Evolutionary conservation across 495 filamentous ascomycete genomes (phyloP).

Genomic region (Talaromyces thailandensis): DNA sequence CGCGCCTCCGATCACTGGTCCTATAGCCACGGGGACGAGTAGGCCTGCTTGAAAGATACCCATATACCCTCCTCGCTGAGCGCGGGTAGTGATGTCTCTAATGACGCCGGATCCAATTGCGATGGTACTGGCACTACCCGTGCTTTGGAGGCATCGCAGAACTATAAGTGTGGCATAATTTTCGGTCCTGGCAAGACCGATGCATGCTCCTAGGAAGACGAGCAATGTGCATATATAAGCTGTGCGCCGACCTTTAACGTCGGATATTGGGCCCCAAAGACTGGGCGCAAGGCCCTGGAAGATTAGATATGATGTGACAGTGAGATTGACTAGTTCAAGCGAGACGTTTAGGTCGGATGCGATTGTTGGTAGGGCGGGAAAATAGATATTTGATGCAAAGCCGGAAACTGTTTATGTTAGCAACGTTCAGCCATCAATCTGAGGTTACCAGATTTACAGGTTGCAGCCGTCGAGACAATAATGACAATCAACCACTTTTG

Average conservation of each 20-base stretch:
- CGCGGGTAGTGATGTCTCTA: conserved; percentile 43
- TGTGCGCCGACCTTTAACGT: conserved; percentile 37
- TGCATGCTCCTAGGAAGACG: conserved; percentile 37
- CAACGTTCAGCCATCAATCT: conserved; percentile 5
- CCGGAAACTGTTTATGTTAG: conserved; percentile 30
- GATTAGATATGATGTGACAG: conserved; percentile 43
- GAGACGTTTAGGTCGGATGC: conserved; percentile 33
- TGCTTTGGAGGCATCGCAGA: conserved; percentile 40
- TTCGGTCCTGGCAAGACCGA: conserved; percentile 36
- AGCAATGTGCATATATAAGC: conserved; percentile 37
- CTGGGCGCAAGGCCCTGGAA: conserved; percentile 43
- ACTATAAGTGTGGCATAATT: conserved; percentile 38
- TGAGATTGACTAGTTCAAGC: conserved; percentile 36
- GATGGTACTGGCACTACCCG: conserved; percentile 43
- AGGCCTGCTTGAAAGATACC: conserved; percentile 43
- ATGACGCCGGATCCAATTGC: conserved; percentile 49
- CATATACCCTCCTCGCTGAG: conserved; percentile 46
- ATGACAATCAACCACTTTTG: conserved; percentile 39
- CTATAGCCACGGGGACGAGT: conserved; percentile 38
- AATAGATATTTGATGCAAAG: conserved; percentile 48
- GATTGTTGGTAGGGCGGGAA: conserved; percentile 39
- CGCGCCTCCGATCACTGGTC: conserved; percentile 47
- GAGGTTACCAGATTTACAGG: conserved; percentile 20
- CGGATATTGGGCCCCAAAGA: conserved; percentile 42
- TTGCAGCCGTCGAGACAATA: conserved; percentile 39